Evolutionary conservation across 768 basidiomycete genomes (phyloP).

Genomic region (Exidia glandulosa): DNA sequence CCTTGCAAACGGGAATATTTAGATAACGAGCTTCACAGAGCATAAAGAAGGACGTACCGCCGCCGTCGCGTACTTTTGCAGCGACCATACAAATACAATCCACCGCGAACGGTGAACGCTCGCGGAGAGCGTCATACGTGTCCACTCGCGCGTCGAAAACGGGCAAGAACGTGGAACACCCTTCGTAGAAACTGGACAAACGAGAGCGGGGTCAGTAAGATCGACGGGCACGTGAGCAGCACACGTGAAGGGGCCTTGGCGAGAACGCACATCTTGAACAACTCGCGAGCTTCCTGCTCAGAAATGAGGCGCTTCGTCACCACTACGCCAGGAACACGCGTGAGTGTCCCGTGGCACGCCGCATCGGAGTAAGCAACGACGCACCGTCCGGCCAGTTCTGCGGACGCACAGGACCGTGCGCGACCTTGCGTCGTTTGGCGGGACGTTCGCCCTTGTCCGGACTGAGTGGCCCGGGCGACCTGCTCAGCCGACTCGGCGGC

Average conservation of each 20-base stretch:
- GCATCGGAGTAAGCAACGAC: slow-evolving; percentile 5
- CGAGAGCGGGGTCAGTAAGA: slow-evolving; percentile 6
- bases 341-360: neutral
- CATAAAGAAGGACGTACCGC: slow-evolving; percentile 43
- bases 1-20: slow-evolving; percentile 30
- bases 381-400: slow-evolving; percentile 72
- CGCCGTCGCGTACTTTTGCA: slow-evolving; percentile 80
- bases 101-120: slow-evolving; percentile 87
- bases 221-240: no score
- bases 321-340: slow-evolving; percentile 30
- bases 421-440: slow-evolving; percentile 58
- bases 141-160: slow-evolving; percentile 78
- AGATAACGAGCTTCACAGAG: neutral
- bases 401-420: slow-evolving; percentile 45
- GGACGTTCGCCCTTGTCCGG: slow-evolving; percentile 37
- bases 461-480: slow-evolving; percentile 44
- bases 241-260: neutral
- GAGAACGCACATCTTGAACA: slow-evolving; percentile 66
- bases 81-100: slow-evolving; percentile 92
- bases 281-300: slow-evolving; percentile 72
- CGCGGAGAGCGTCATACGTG: slow-evolving; percentile 75
- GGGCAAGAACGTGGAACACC: slow-evolving; percentile 86
- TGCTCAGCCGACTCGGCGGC: slow-evolving; percentile 61
- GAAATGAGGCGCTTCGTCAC: slow-evolving; percentile 75
- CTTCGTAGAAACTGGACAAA: slow-evolving; percentile 65